These are phyloP conservation scores for Microcyclospora tardicrescens DNA, from an alignment of 2,329 filamentous ascomycete genomes.

Conservation along the genomic window DNA sequence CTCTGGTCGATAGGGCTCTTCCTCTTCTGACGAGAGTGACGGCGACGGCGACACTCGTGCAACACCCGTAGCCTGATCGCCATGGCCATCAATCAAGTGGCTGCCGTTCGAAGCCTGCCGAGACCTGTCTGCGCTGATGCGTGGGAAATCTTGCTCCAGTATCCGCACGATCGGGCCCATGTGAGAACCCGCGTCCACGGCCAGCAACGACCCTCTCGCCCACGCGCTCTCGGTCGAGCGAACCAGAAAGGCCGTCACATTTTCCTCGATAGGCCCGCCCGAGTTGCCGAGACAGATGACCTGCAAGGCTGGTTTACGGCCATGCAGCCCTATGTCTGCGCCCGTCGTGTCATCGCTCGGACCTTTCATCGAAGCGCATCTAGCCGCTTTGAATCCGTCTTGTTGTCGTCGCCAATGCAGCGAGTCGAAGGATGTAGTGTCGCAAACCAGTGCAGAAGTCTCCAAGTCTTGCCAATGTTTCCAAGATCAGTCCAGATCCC, in stretches of 20 bases:
- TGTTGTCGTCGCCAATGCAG: neutral
- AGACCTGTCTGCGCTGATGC: constrained; percentile 17
- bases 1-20: constrained; percentile 14
- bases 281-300: constrained; percentile 55
- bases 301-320: constrained; percentile 28
- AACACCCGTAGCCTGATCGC: constrained; percentile 1
- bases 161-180: constrained; percentile 74
- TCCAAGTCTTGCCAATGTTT: neutral
- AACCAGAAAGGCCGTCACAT: constrained; percentile 79
- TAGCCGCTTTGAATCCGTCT: constrained; percentile 3
- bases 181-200: constrained; percentile 89
- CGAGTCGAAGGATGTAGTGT: neutral
- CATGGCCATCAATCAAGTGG: constrained; percentile 4
- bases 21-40: constrained; percentile 5
- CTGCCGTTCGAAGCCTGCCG: constrained; percentile 7
- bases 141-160: constrained; percentile 46
- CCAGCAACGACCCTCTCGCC: constrained; percentile 69
- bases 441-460: neutral
- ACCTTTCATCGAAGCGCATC: constrained; percentile 29
- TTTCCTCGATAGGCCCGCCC: constrained; percentile 80
- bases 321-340: constrained; percentile 24
- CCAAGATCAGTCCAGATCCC: neutral
- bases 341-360: constrained; percentile 20
- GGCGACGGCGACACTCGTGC: constrained; percentile 7
- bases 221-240: constrained; percentile 68